Conservation (phyloP, 176 grass and related monocot species). For the Cenchrus purpureus region DNA sequence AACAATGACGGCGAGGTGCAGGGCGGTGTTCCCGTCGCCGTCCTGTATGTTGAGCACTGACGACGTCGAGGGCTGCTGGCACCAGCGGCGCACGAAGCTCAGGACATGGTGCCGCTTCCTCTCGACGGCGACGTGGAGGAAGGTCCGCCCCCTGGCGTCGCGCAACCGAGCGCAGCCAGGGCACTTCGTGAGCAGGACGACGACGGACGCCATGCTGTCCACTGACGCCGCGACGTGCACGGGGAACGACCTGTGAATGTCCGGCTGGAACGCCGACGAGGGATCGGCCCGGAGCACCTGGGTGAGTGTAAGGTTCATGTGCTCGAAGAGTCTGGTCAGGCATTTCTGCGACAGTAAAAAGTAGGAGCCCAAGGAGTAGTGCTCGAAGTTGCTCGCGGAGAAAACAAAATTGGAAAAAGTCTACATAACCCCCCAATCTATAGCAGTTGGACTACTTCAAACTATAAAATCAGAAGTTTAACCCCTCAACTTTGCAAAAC, state of each 20-base stretch:
- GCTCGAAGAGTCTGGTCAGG: background rate
- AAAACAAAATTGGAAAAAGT: background rate
- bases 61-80: background rate
- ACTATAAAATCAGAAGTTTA: too few relatives aligned
- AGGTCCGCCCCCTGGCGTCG: conserved; percentile 38
- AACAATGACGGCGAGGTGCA: conserved; percentile 18
- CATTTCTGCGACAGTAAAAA: background rate
- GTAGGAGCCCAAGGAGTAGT: background rate
- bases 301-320: background rate
- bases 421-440: too few relatives aligned
- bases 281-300: background rate
- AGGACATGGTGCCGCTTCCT: background rate
- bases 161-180: conserved; percentile 35
- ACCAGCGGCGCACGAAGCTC: background rate
- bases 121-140: conserved; percentile 50
- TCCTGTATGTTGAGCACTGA: conserved; percentile 40
- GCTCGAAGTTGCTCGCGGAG: background rate
- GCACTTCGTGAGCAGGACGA: background rate
- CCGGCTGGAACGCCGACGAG: background rate
- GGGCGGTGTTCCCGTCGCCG: conserved; percentile 38
- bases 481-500: too few relatives aligned
- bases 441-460: too few relatives aligned
- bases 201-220: background rate
- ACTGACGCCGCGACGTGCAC: conserved; percentile 45
- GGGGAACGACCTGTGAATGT: conserved; percentile 29